Evolutionary conservation across 768 basidiomycete genomes (phyloP), one percentile per base, ranked within the genome.

Genomic region (Rhizopogon vesiculosus): DNA sequence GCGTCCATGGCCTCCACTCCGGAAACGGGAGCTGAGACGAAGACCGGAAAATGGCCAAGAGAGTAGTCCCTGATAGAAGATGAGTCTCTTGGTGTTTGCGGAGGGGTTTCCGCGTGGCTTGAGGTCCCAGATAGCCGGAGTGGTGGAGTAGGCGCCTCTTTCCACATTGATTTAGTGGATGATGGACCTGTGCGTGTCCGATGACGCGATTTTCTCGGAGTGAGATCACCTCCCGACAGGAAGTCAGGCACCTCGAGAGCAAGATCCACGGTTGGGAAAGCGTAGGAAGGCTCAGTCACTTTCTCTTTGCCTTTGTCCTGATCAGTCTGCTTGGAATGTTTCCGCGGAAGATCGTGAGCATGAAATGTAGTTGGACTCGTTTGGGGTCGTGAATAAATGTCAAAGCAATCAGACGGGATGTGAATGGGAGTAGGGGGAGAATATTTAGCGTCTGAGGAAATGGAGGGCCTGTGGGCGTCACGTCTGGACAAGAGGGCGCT

Each of bases 1-100:
- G 91, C 91, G 66, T 93, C 91, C 85, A 93, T 88, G 8, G 84
- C 84, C 72, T 92, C 91, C 8, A 93, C 89, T 2, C 89, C 90
- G 5, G 89, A 69, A 7, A 87, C 72, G 4, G 89, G 89, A 18
- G 90, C 89, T 43, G 89, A 81, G 18, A 93, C 90, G 28, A 89
- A 67, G 25, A 86, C 85, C 15, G 85, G 76, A 61, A 85, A 82
- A 48, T 79, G 69, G 49, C 80, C 76, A 45, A 80, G 1, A 16
- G 54, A 49, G 43, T 52, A 56, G 7, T 44, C 38, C 12, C 56
- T 44, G 31, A 62, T 31, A 1, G 66, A 66, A 38, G 67, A 62
- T 55, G 69, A 69, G 64, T 86, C 84, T 28, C 76, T 69, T 2
- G 88, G 89, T 0, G 89, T 91, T 58, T 81, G 82, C 31, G 87